Evolutionary conservation across 768 basidiomycete genomes (phyloP).

Genomic region (Hericium coralloides): DNA sequence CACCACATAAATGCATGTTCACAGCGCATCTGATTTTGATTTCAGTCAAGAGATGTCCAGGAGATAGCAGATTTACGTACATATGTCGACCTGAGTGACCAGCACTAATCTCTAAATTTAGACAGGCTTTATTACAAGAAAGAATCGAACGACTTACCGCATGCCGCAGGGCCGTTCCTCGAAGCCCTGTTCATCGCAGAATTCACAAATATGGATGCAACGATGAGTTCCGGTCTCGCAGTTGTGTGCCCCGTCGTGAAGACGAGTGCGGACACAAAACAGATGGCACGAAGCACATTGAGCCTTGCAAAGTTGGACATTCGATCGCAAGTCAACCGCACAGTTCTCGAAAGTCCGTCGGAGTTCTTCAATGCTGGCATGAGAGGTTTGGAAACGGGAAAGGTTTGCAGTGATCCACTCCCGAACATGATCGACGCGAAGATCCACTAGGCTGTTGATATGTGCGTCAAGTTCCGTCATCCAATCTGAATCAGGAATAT

Average conservation of each 20-base stretch:
- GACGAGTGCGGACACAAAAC: constrained; percentile 35
- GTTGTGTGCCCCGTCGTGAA: constrained; percentile 38
- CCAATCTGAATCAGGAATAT: constrained; percentile 35
- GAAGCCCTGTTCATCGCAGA: constrained; percentile 23
- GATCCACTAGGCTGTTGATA: constrained; percentile 30
- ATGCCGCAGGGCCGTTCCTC: constrained; percentile 32
- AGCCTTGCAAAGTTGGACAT: constrained; percentile 39
- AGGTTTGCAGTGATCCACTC: constrained; percentile 45
- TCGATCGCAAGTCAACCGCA: constrained; percentile 36
- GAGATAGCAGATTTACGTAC: constrained; percentile 23
- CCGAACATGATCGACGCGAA: constrained; percentile 38
- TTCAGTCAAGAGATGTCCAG: neutral
- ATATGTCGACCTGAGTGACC: constrained; percentile 51
- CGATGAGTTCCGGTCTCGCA: constrained; percentile 38
- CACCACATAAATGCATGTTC: constrained; percentile 45
- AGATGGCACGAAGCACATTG: constrained; percentile 41
- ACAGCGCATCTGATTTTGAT: constrained; percentile 35
- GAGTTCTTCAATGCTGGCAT: constrained; percentile 37
- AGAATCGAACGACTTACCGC: constrained; percentile 22
- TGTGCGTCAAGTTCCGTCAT: constrained; percentile 26
- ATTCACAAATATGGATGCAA: constrained; percentile 37
- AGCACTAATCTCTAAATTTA: constrained; percentile 27
- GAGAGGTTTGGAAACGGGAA: constrained; percentile 33
- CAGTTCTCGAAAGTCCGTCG: constrained; percentile 34
- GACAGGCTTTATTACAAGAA: no score